Evolutionary conservation across 1,284 basidiomycete genomes (phyloP), one percentile per base, ranked within the genome.

Genomic region (Rhodotorula sp.): DNA sequence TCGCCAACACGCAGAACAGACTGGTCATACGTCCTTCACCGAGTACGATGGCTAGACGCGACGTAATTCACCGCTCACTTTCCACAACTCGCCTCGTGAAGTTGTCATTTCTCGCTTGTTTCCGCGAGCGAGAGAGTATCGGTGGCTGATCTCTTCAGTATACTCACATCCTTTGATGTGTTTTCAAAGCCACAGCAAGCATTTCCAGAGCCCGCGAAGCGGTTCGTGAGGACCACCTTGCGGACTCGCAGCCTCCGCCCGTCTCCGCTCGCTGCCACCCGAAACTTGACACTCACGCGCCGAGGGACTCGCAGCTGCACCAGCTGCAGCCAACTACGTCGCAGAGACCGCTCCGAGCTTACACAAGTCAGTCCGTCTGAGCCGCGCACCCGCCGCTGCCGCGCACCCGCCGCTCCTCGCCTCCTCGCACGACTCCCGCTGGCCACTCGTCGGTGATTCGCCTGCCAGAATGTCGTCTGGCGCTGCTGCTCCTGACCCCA

Each of bases 11-110:
- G 94, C 94, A 5, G 86, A 86, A 76, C 82, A 87, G 79, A 96
- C 92, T 2, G 92, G 93, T 0, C 94, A 96, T 82, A 84, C 86
- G 46, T 84, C 86, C 61, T 96, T 96, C 78, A 92, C 92, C 66
- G 93, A 97, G 80, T 95, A 91, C 78, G 68, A 72, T 30, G 69
- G 59, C 2, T 73, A 55, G 26, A n/a, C 9, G 20, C 3, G 31
- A 7, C 6, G 40, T 24, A 11, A 44, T 37, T 44, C 4, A 44
- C 15, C 9, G 11, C 10, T 4, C 40, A 40, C 15, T 44, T 44
- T 44, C 40, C 13, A 4, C 40, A 8, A 13, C 16, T 44, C 16
- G 40, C 40, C 11, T 15, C 16, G 13, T 7, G 40, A 34, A 5
- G 6, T 34, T 34, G 40, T 44, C 40, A 13, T 4, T 44, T 6